Base-by-base conservation (phyloP, 164 flowering plant species). In the grape (Vitis vinifera) region DNA sequence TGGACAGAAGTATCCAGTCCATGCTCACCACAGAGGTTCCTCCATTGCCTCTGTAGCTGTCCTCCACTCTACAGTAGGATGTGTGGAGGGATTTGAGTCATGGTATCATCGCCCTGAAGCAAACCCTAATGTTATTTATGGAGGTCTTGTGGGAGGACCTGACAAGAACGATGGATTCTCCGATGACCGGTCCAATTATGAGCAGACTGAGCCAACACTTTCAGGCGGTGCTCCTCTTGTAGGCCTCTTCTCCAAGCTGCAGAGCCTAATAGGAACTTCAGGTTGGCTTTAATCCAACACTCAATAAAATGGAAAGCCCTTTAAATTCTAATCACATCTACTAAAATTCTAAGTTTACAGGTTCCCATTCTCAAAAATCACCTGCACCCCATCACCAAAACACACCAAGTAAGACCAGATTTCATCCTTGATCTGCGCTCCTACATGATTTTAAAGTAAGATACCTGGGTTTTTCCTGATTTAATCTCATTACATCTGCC, bases 141-240 rank as follows among this genome's bases (percentile, higher is more conserved):
- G 99, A 29, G 98, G 83, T 2, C 89, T 95, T 4, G 93, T 95
- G 3, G 98, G 98, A 64, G 98, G 98, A 27, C 99, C 99, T 4
- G 83, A 87, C 79, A 66, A 47, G 60, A 82, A 84, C 3, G 98
- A 93, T 62, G 73, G 78, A 11, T 95, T 82, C 81, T 16, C 56
- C 2, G 94, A 93, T 67, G 83, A 83, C 17, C 76, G 96, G 0
- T 71, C 87, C 67, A 83, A 84, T 56, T 91, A 91, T 59, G 90
- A 89, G 62, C 86, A 89, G 64, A 83, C 93, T 0, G 98, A 95
- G 74, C 94, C 99, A 23, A 85, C 96, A 10, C 70, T 82, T 51
- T 73, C 91, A 13, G 87, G 83, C 23, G 55, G 73, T 51, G 94
- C 93, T 67, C 98, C 98, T 52, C 89, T 94, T 29, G 70, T 89